Evolutionary conservation across 2,329 filamentous ascomycete genomes (phyloP).

Genomic region (Phaeoacremonium minimum): DNA sequence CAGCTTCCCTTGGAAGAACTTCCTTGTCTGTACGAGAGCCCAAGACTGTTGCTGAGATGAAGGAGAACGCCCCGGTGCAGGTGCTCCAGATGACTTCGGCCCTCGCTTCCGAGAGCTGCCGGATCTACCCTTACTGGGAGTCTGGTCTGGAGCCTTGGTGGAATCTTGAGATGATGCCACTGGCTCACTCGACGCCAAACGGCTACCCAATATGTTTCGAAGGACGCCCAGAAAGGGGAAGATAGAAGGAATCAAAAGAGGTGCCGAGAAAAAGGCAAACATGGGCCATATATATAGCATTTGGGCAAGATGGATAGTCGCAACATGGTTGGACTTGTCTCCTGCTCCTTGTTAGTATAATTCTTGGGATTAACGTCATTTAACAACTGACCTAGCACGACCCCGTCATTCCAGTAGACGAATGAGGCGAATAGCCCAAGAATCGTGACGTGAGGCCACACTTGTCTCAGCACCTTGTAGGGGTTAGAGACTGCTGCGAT

Average conservation of each 20-base stretch:
- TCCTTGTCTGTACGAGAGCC: constrained; percentile 21
- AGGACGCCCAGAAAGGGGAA: constrained; percentile 29
- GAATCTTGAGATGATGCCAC: neutral
- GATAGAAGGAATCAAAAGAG: constrained; percentile 57
- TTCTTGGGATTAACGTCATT: neutral
- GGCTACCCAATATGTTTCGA: too few relatives aligned
- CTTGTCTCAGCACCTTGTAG: constrained; percentile 33
- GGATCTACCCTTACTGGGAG: too few relatives aligned
- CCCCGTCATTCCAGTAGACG: constrained; percentile 81
- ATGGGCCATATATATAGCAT: constrained; percentile 96
- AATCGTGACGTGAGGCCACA: constrained; percentile 59
- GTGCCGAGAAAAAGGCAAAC: constrained; percentile 83
- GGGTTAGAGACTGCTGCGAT: constrained; percentile 52
- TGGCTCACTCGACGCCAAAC: constrained; percentile 1
- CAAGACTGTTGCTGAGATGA: constrained; percentile 12
- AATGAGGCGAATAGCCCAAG: constrained; percentile 68
- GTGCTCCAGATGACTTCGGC: neutral
- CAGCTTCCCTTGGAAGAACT: too few relatives aligned
- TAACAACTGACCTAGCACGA: constrained; percentile 70
- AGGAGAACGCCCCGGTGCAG: neutral
- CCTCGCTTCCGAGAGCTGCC: neutral
- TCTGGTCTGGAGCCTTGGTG: too few relatives aligned
- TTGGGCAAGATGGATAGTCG: constrained; percentile 83
- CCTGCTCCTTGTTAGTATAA: constrained; percentile 44
- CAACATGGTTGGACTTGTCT: constrained; percentile 91